Conservation (phyloP, 1,139 yeast species). For the Chernovozyma sophiae-reginae region DNA sequence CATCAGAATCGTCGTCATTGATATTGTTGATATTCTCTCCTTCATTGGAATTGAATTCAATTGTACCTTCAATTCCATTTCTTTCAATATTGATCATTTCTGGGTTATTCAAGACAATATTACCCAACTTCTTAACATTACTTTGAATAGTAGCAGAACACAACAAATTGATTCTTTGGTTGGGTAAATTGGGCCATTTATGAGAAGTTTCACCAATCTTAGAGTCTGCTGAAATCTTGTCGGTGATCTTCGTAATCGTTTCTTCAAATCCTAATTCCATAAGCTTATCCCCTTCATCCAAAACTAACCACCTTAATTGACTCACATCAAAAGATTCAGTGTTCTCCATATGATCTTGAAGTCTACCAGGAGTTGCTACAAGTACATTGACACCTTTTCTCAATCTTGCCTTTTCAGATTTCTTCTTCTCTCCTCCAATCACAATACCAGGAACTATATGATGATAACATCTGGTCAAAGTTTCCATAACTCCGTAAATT, state of each 20-base stretch:
- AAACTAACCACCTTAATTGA: slow-evolving; percentile 73
- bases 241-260: slow-evolving; percentile 73
- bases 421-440: slow-evolving; percentile 93
- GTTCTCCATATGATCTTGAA: slow-evolving; percentile 88
- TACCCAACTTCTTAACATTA: slow-evolving; percentile 76
- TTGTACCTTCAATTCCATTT: slow-evolving; percentile 24
- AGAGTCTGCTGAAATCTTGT: slow-evolving; percentile 46
- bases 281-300: slow-evolving; percentile 94
- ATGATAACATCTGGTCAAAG: slow-evolving; percentile 67
- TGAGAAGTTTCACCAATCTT: slow-evolving; percentile 34
- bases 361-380: slow-evolving; percentile 90
- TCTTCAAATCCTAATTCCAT: slow-evolving; percentile 97
- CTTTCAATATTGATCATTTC: slow-evolving; percentile 52
- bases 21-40: slow-evolving; percentile 29
- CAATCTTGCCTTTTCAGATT: slow-evolving; percentile 84
- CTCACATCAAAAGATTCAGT: slow-evolving; percentile 67
- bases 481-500: slow-evolving; percentile 75
- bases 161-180: slow-evolving; percentile 65
- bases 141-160: slow-evolving; percentile 94
- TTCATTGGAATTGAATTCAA: slow-evolving; percentile 29
- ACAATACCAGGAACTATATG: slow-evolving; percentile 88
- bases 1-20: slow-evolving; percentile 17
- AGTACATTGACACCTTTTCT: slow-evolving; percentile 86
- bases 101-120: slow-evolving; percentile 66
- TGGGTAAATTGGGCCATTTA: slow-evolving; percentile 58